Percentiles rank a stretch among this genome's conserved stretches.
Conservation (phyloP, 2,329 filamentous ascomycete species). For the Pestalotiopsis sp. region DNA sequence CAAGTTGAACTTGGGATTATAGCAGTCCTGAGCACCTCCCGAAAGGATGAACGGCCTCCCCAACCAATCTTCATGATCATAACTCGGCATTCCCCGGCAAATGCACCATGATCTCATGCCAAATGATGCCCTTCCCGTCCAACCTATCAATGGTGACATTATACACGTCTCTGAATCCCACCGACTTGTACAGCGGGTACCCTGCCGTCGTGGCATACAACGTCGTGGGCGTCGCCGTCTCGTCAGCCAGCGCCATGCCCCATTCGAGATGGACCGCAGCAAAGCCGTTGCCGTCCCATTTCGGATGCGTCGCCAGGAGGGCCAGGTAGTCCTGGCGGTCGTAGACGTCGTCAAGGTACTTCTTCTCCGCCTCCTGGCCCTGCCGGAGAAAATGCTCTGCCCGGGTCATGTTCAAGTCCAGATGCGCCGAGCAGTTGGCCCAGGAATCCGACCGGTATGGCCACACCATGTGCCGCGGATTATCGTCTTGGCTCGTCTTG, state of each 20-base stretch:
- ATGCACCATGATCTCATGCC: slow-evolving; percentile 4
- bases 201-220: background rate
- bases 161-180: slow-evolving; percentile 1
- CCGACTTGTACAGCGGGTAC: slow-evolving; percentile 1
- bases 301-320: slow-evolving; percentile 4
- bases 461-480: no score
- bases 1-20: no score
- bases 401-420: slow-evolving; percentile 1
- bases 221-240: background rate
- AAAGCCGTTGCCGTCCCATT: slow-evolving; percentile 11
- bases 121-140: background rate
- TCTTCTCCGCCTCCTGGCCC: background rate
- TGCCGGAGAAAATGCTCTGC: background rate
- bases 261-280: slow-evolving; percentile 4
- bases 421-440: slow-evolving; percentile 4
- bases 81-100: background rate
- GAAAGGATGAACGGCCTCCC: no score
- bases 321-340: background rate
- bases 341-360: slow-evolving; percentile 9
- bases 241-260: slow-evolving; percentile 5
- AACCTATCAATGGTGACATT: slow-evolving; percentile 4
- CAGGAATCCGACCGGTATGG: background rate
- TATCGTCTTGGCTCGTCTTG: background rate
- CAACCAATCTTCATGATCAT: background rate
- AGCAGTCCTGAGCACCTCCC: no score